phyloP scores from a whole-genome alignment of 2,329 filamentous ascomycete species.

The Metarhizium album region DNA sequence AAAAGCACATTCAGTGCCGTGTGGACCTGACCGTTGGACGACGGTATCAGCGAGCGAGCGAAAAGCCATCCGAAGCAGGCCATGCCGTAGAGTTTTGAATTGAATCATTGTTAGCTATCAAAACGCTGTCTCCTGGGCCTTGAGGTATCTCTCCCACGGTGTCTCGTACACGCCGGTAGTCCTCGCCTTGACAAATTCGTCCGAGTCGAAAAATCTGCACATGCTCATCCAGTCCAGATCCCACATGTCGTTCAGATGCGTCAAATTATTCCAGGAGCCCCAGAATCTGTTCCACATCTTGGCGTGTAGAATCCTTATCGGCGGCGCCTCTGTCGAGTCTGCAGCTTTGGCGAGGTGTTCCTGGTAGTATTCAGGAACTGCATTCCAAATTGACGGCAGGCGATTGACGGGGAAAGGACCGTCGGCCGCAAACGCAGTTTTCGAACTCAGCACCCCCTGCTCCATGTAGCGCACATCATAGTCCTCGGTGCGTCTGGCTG shows the following conservation, averaged over 20 bases:
- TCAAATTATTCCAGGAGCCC: conserved; percentile 4
- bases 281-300: conserved; percentile 5
- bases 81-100: too few relatives aligned
- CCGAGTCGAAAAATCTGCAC: conserved; percentile 2
- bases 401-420: conserved; percentile 2
- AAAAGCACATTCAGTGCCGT: too few relatives aligned
- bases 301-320: conserved; percentile 1
- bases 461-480: conserved; percentile 2
- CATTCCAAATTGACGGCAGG: not conserved
- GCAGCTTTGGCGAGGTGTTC: not conserved
- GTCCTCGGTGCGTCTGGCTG: not conserved
- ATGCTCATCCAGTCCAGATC: conserved; percentile 5
- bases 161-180: conserved; percentile 1
- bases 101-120: too few relatives aligned
- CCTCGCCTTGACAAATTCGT: not conserved
- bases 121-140: not conserved
- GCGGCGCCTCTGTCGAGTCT: not conserved
- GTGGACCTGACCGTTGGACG: too few relatives aligned
- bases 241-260: conserved; percentile 4
- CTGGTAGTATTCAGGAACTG: conserved; percentile 1
- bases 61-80: too few relatives aligned
- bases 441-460: conserved; percentile 1
- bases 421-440: conserved; percentile 2
- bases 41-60: too few relatives aligned
- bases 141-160: not conserved